Evolutionary conservation across 2,329 filamentous ascomycete genomes (phyloP).

Genomic region (Aspergillus persii): DNA sequence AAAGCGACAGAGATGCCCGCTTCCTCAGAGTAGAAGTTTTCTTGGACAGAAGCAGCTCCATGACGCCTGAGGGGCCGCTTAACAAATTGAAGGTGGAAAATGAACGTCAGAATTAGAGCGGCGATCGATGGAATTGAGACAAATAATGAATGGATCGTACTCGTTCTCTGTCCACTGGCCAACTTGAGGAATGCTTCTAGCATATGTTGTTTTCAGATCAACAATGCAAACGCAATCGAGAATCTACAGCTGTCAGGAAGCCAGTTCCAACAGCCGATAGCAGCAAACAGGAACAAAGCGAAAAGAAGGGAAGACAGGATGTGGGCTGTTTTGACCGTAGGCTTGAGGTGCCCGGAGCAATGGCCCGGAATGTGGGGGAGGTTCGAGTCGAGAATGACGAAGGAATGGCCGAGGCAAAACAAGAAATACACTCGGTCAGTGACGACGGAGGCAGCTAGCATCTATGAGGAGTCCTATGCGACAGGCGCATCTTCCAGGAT

Average conservation of each 20-base stretch:
- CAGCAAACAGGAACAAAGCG: not conserved
- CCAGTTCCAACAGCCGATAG: not conserved
- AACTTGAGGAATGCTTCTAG: not conserved
- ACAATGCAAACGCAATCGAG: not conserved
- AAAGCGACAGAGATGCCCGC: conserved; percentile 15
- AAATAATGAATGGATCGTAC: not conserved
- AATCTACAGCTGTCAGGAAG: not conserved
- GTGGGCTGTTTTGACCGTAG: conserved; percentile 1
- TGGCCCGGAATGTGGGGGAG: conserved; percentile 20
- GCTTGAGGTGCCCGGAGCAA: conserved; percentile 6
- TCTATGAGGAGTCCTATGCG: not conserved
- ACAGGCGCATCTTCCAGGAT: not conserved
- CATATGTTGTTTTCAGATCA: not conserved
- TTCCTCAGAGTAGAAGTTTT: conserved; percentile 11
- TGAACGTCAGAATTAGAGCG: not conserved
- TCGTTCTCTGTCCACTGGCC: not conserved
- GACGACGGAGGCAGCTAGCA: not conserved
- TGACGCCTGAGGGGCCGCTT: conserved; percentile 4
- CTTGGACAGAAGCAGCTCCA: conserved; percentile 14
- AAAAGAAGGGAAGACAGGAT: not conserved
- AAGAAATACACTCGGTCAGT: not conserved
- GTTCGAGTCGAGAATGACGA: conserved; percentile 4
- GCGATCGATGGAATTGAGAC: not conserved
- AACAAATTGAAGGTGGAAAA: not conserved
- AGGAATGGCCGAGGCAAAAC: not conserved